Evolutionary conservation across 1,284 basidiomycete genomes (phyloP).

Genomic region (Tilletia indica): DNA sequence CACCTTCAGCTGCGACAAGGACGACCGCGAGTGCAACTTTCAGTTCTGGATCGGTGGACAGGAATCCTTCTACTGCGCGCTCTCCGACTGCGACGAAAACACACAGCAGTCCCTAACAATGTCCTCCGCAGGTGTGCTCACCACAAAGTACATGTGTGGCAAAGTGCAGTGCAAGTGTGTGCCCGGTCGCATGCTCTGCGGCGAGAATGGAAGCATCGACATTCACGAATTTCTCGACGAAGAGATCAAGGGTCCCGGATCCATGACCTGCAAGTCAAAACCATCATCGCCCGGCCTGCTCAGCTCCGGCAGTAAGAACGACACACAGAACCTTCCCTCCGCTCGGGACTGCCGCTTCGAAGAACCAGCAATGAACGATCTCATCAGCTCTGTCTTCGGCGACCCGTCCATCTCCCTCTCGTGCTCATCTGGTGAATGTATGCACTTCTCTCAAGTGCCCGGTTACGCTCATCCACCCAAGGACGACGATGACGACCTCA

Average conservation of each 20-base stretch:
- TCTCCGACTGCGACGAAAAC: conserved; percentile 67
- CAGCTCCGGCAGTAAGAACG: conserved; percentile 55
- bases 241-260: conserved; percentile 85
- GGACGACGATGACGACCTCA: conserved; percentile 17
- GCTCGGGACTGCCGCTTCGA: conserved; percentile 73
- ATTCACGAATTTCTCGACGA: conserved; percentile 88
- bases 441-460: conserved; percentile 89
- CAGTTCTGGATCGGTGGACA: conserved; percentile 88
- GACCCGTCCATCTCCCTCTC: conserved; percentile 82
- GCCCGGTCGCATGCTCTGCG: conserved; percentile 87
- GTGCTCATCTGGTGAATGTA: conserved; percentile 86
- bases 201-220: conserved; percentile 94
- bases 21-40: conserved; percentile 39
- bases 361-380: conserved; percentile 91
- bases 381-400: conserved; percentile 90
- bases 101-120: neutral
- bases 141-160: conserved; percentile 60
- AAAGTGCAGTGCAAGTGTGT: conserved; percentile 86
- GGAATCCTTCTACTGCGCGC: conserved; percentile 91
- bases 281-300: neutral
- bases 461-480: conserved; percentile 59
- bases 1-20: conserved; percentile 66
- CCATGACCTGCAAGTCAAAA: conserved; percentile 73
- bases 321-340: conserved; percentile 18
- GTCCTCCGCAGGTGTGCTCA: conserved; percentile 18